Percentiles rank a stretch among this genome's conserved stretches.
These are phyloP conservation scores for Gnaphalium uliginosum DNA, from an alignment of 129 eudicot genomes.

Conservation along the genomic window DNA sequence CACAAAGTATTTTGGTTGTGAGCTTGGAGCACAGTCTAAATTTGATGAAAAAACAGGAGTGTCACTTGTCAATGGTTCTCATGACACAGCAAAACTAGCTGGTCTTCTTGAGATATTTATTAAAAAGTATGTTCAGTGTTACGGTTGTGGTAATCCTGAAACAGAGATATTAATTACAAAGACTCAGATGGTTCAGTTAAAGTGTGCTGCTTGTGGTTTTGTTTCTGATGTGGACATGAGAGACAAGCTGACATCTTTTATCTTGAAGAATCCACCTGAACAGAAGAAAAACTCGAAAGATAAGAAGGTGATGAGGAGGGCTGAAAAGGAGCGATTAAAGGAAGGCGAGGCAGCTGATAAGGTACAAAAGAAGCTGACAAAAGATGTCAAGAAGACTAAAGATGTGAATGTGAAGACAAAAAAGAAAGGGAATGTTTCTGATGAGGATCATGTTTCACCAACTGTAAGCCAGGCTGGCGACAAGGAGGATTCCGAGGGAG, in stretches of 20 bases:
- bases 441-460: slow-evolving; percentile 53
- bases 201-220: slow-evolving; percentile 73
- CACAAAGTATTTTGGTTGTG: slow-evolving; percentile 62
- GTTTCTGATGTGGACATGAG: slow-evolving; percentile 73
- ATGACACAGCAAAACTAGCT: slow-evolving; percentile 59
- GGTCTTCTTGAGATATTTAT: slow-evolving; percentile 62
- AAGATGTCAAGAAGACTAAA: slow-evolving; percentile 48
- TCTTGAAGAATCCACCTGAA: slow-evolving; percentile 56
- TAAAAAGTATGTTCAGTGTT: slow-evolving; percentile 66
- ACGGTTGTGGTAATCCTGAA: slow-evolving; percentile 71
- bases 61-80: slow-evolving; percentile 59
- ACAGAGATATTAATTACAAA: slow-evolving; percentile 58
- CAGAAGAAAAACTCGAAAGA: slow-evolving; percentile 52
- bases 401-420: slow-evolving; percentile 33
- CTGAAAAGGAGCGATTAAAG: slow-evolving; percentile 62
- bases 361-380: slow-evolving; percentile 59
- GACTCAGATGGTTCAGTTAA: slow-evolving; percentile 52
- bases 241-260: slow-evolving; percentile 62
- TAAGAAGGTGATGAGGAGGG: slow-evolving; percentile 66
- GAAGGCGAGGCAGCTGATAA: slow-evolving; percentile 63
- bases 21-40: slow-evolving; percentile 73
- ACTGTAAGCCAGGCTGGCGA: slow-evolving; percentile 44
- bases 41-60: slow-evolving; percentile 64
- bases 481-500: slow-evolving; percentile 40
- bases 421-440: slow-evolving; percentile 56